Evolutionary conservation across 2,329 filamentous ascomycete species (phyloP).

Genomic region (Xylaria sp.): DNA sequence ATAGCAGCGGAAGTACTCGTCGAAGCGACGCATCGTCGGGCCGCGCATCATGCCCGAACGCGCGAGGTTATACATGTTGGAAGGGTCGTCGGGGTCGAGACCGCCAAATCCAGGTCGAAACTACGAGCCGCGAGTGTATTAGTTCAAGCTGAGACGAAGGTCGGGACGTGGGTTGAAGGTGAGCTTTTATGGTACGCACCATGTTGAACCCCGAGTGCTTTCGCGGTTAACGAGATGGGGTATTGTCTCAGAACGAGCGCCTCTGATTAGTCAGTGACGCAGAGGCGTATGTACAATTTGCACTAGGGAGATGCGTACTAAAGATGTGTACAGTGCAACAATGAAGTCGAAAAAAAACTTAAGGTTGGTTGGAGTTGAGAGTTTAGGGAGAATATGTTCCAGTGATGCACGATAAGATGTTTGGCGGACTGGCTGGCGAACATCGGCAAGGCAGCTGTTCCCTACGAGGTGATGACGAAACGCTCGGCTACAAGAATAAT

Average conservation of each 20-base stretch:
- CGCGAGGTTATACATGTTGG: slow-evolving; percentile 62
- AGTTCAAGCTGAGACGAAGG: slow-evolving; percentile 8
- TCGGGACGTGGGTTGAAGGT: neutral
- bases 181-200: slow-evolving; percentile 27
- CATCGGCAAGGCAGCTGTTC: slow-evolving; percentile 32
- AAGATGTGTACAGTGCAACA: neutral
- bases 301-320: neutral
- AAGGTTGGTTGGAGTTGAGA: neutral
- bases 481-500: slow-evolving; percentile 35
- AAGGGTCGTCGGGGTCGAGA: slow-evolving; percentile 61
- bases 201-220: slow-evolving; percentile 25
- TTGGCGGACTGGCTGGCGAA: slow-evolving; percentile 4
- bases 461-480: slow-evolving; percentile 37
- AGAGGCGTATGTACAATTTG: neutral
- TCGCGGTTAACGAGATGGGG: slow-evolving; percentile 15
- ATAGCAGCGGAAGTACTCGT: slow-evolving; percentile 98
- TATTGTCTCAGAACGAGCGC: slow-evolving; percentile 14
- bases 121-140: slow-evolving; percentile 38
- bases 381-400: slow-evolving; percentile 15
- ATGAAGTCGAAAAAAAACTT: neutral
- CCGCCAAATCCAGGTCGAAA: slow-evolving; percentile 55
- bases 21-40: slow-evolving; percentile 79
- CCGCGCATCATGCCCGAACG: slow-evolving; percentile 57
- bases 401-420: neutral
- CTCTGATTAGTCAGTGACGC: slow-evolving; percentile 27